A percentile compares a stretch with the other conserved stretches of the same genome.
These are phyloP conservation scores for Sanghuangporus sanghuang DNA, from an alignment of 1,284 basidiomycete species.

Conservation along the genomic window DNA sequence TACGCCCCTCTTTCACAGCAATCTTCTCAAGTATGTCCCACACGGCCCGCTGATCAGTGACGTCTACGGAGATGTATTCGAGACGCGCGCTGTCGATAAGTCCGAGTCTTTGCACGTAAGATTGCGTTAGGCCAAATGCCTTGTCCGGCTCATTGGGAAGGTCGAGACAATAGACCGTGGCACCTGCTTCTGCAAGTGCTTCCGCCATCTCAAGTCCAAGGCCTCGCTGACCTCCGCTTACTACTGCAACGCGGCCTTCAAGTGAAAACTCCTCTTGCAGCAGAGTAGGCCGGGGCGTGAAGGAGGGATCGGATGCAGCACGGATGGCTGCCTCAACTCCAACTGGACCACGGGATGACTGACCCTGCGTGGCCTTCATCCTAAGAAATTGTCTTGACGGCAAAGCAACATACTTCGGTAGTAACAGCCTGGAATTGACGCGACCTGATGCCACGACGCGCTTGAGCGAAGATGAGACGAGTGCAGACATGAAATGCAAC, in stretches of 20 bases:
- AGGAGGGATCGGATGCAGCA: slow-evolving; percentile 30
- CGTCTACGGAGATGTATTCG: slow-evolving; percentile 63
- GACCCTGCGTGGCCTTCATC: not conserved
- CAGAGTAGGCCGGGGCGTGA: slow-evolving; percentile 43
- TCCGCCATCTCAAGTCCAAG: slow-evolving; percentile 82
- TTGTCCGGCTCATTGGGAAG: slow-evolving; percentile 58
- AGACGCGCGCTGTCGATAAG: slow-evolving; percentile 39
- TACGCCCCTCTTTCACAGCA: slow-evolving; percentile 55
- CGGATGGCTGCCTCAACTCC: slow-evolving; percentile 58
- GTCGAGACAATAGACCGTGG: slow-evolving; percentile 76
- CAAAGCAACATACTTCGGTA: not conserved
- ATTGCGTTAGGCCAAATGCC: slow-evolving; percentile 57
- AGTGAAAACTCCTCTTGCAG: slow-evolving; percentile 68
- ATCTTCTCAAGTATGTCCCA: slow-evolving; percentile 56
- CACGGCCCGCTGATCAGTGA: slow-evolving; percentile 53
- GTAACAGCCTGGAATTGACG: not conserved
- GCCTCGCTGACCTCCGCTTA: slow-evolving; percentile 78
- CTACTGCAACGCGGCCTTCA: slow-evolving; percentile 64
- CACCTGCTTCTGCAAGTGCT: slow-evolving; percentile 72
- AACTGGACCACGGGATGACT: slow-evolving; percentile 50
- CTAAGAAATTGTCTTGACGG: not conserved
- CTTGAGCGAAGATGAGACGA: not conserved
- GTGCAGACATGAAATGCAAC: not conserved
- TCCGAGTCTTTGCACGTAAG: slow-evolving; percentile 44
- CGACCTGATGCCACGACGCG: not conserved